phyloP scores from a whole-genome alignment of 495 filamentous ascomycete species.

The Pyrenula aspistea region DNA sequence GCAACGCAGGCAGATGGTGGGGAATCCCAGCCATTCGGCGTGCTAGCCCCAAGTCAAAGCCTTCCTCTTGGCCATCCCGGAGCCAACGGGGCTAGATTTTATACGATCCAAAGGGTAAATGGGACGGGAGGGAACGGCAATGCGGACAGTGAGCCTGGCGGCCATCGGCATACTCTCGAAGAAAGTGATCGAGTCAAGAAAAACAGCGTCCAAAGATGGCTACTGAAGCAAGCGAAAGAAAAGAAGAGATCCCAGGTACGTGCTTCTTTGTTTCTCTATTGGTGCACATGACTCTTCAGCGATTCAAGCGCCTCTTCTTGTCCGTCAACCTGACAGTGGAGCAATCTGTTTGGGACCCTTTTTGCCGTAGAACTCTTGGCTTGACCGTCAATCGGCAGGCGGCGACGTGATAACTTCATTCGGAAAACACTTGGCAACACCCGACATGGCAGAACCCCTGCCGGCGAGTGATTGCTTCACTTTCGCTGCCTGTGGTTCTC shows the following conservation, averaged over 20 bases:
- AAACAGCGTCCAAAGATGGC: constrained; percentile 59
- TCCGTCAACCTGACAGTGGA: too few species aligned
- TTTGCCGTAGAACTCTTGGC: too few species aligned
- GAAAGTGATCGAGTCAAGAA: constrained; percentile 82
- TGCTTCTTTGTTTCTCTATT: too few species aligned
- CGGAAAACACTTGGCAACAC: too few species aligned
- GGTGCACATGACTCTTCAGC: too few species aligned
- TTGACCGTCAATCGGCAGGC: too few species aligned
- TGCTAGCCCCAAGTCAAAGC: constrained; percentile 23
- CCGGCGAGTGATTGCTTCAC: too few species aligned
- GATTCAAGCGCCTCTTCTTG: too few species aligned
- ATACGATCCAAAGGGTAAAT: constrained; percentile 67
- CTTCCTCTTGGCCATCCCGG: constrained; percentile 30
- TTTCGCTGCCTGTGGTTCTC: too few species aligned
- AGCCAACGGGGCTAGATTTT: constrained; percentile 42
- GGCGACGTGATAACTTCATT: too few species aligned
- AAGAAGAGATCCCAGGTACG: constrained; percentile 57
- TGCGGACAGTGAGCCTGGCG: constrained; percentile 49
- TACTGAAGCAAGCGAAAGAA: constrained; percentile 56
- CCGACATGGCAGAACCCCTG: too few species aligned
- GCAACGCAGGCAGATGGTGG: neutral
- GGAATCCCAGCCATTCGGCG: constrained; percentile 25
- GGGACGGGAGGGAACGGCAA: constrained; percentile 66
- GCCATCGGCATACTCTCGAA: constrained; percentile 63
- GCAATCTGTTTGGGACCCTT: too few species aligned